Base-by-base conservation (phyloP, 352 stramenopile genomes). In the Phytophthora sojae region DNA sequence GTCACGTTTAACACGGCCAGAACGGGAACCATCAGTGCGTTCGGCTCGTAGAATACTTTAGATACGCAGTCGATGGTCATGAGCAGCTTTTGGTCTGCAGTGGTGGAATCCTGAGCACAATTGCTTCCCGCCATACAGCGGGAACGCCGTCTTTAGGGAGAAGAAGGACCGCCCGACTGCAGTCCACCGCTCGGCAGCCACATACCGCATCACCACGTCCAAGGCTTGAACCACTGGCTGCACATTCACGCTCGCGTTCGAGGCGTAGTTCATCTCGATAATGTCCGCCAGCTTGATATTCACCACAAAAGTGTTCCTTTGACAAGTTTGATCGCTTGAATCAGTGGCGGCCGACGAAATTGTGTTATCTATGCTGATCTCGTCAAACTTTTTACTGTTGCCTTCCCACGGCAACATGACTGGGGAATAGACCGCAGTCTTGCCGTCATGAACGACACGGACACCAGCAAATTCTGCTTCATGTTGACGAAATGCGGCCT, bases 131-230 rank as follows among this genome's bases (percentile, higher is more conserved):
- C 83, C 84, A 12, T 82, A 80, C 0, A 94, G 68, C 6, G 74
- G 54, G 52, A 85, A 60, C 0, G 78, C 85, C 23, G 85, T 86
- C 60, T 85, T 86, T 75, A 89, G 83, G 0, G 69, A 77, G 37
- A 92, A 94, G 30, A 94, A 82, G 44, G 91, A 92, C 42, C 83
- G 80, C 0, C 84, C 86, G 7, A 91, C 78, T 4, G 80, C 56
- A 50, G 90, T 86, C 45, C 88, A 68, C 4, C 79, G 79, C 26
- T 89, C 77, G 15, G 79, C 69, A 15, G 80, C 77, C 21, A 89
- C 59, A 50, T 92, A 81, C 2, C 84, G 84, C 14, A 78, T 74
- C 2, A 82, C 84, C 17, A 94, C 73, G 49, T 94, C 86, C 1
- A 94, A 63, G 4, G 86, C 83, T 53, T 94, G 86, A 6, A 94